These are phyloP conservation scores for Trichosporon sp. DNA, from an alignment of 1,284 basidiomycete species.

Conservation along the genomic window DNA sequence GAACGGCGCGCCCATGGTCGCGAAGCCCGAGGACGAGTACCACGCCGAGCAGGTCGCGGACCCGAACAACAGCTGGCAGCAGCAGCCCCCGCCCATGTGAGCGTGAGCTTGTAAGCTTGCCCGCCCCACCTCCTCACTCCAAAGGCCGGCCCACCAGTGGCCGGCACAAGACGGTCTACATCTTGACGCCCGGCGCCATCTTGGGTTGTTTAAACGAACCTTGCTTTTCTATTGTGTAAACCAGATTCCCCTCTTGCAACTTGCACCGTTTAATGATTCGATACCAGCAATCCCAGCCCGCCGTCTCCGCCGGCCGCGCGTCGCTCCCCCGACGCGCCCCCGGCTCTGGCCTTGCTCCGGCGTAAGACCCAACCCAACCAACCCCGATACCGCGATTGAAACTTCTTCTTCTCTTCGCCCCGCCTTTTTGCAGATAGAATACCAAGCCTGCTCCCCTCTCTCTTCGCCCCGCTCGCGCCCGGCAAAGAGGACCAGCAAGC, in stretches of 20 bases:
- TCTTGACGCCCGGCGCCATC: neutral
- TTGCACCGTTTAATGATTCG: neutral
- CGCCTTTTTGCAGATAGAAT: neutral
- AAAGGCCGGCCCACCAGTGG: too few relatives aligned
- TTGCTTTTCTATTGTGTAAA: neutral
- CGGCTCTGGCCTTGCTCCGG: too few relatives aligned
- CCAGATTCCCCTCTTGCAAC: neutral
- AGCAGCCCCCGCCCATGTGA: slow-evolving; percentile 1
- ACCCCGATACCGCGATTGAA: neutral
- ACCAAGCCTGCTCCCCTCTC: neutral
- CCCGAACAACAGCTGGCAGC: neutral
- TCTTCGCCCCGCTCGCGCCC: neutral
- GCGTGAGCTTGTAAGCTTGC: neutral
- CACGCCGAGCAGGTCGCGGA: neutral
- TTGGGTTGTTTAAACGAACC: neutral
- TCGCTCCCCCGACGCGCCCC: too few relatives aligned
- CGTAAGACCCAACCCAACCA: neutral
- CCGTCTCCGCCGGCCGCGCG: too few relatives aligned
- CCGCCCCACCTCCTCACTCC: too few relatives aligned
- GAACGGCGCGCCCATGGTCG: neutral
- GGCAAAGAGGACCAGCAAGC: too few relatives aligned
- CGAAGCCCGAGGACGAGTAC: neutral
- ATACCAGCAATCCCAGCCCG: neutral
- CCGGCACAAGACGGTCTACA: neutral
- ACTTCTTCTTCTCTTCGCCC: neutral